phyloP scores from a whole-genome alignment of 148 eudicot genomes.

The Spergularia bocconei region DNA sequence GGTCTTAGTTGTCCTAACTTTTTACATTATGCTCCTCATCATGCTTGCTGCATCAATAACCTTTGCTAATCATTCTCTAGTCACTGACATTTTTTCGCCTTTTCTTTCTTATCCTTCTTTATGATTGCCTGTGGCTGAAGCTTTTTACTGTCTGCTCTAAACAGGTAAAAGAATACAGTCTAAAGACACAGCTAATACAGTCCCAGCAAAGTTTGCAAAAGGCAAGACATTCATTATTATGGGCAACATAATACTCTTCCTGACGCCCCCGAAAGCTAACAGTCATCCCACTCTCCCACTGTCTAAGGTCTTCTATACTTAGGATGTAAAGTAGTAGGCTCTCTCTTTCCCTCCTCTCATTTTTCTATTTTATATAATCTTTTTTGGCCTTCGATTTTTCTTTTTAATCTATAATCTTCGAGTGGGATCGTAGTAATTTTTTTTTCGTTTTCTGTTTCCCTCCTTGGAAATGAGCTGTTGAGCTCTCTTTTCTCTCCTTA shows the following conservation, averaged over 20 bases:
- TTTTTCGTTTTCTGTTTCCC: background rate
- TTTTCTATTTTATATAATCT: background rate
- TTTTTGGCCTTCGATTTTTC: slow-evolving; percentile 1
- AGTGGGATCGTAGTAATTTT: slow-evolving; percentile 19
- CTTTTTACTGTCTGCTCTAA: slow-evolving; percentile 1
- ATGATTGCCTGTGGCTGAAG: background rate
- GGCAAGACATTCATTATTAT: slow-evolving; percentile 28
- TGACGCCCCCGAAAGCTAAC: slow-evolving; percentile 34
- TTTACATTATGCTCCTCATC: slow-evolving; percentile 10
- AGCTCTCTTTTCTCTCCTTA: slow-evolving; percentile 20
- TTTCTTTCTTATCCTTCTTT: slow-evolving; percentile 1
- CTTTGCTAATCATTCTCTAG: slow-evolving; percentile 14
- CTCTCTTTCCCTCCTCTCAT: background rate
- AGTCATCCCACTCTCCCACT: slow-evolving; percentile 19
- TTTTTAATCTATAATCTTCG: background rate
- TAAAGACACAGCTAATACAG: slow-evolving; percentile 67
- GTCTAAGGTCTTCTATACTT: slow-evolving; percentile 12
- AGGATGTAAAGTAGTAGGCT: slow-evolving; percentile 24
- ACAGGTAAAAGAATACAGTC: slow-evolving; percentile 67
- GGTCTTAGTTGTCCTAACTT: slow-evolving; percentile 10
- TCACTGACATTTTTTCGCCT: background rate
- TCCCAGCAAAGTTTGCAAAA: slow-evolving; percentile 40
- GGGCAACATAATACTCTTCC: slow-evolving; percentile 18
- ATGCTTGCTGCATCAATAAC: slow-evolving; percentile 17
- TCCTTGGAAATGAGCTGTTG: slow-evolving; percentile 16